A percentile compares a stretch with the other conserved stretches of the same genome.
Conservation (phyloP, 345 rosid species). For the Cardamine chenopodiifolia region DNA sequence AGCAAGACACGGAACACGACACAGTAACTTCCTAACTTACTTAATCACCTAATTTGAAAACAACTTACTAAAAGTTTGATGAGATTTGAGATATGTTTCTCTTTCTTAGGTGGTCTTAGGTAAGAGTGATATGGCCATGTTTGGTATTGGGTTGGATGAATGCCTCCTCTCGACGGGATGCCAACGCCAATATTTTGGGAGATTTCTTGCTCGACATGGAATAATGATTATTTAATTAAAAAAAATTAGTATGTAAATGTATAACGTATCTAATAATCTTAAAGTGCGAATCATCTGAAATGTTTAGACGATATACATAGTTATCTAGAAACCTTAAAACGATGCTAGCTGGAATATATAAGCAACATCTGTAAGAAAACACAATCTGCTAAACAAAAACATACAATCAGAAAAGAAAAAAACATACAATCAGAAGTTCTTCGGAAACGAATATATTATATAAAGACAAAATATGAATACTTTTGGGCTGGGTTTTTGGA, state of each 20-base stretch:
- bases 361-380: no score
- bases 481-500: neutral
- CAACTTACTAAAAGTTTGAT: neutral
- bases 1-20: conserved; percentile 12
- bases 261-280: no score
- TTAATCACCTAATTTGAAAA: conserved; percentile 9
- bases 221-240: no score
- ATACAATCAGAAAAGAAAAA: neutral
- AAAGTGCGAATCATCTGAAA: no score
- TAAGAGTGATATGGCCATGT: neutral
- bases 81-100: neutral
- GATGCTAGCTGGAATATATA: no score
- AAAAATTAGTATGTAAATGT: no score
- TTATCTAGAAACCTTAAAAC: no score
- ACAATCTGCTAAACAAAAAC: neutral
- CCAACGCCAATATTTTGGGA: neutral
- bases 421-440: neutral
- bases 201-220: neutral
- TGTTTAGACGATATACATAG: no score
- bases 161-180: neutral
- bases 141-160: neutral
- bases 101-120: neutral
- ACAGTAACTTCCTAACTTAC: conserved; percentile 15
- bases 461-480: neutral
- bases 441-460: neutral